These are phyloP conservation scores for Thermothelomyces thermophilus DNA, from an alignment of 2,329 filamentous ascomycete species.

Conservation along the genomic window DNA sequence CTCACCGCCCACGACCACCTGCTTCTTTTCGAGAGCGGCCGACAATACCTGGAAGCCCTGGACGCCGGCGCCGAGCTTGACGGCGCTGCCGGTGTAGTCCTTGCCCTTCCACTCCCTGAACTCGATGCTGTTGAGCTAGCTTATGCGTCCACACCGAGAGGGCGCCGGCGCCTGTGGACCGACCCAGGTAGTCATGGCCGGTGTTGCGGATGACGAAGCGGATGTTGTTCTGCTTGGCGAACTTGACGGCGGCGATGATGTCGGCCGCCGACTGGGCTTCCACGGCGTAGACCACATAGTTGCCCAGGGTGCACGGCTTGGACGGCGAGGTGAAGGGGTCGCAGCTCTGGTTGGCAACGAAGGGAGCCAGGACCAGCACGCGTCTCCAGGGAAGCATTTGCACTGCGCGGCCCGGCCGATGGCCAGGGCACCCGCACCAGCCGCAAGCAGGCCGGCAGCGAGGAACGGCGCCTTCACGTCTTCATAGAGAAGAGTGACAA, in stretches of 20 bases:
- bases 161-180: slow-evolving; percentile 32
- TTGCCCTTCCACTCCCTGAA: slow-evolving; percentile 28
- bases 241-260: slow-evolving; percentile 36
- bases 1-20: slow-evolving; percentile 47
- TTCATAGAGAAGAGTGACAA: slow-evolving; percentile 6
- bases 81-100: slow-evolving; percentile 40
- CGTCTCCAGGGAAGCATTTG: slow-evolving; percentile 42
- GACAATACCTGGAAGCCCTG: slow-evolving; percentile 47
- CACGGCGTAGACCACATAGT: slow-evolving; percentile 38
- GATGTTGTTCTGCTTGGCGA: slow-evolving; percentile 40
- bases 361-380: slow-evolving; percentile 39
- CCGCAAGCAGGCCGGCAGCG: slow-evolving; percentile 16
- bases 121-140: slow-evolving; percentile 30
- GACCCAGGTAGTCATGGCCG: slow-evolving; percentile 42
- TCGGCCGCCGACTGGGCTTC: slow-evolving; percentile 29
- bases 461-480: slow-evolving; percentile 18
- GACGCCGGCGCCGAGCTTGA: slow-evolving; percentile 51
- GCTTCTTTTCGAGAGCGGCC: slow-evolving; percentile 38
- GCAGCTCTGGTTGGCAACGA: slow-evolving; percentile 36
- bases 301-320: slow-evolving; percentile 39
- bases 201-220: slow-evolving; percentile 48
- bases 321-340: slow-evolving; percentile 30
- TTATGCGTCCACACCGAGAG: slow-evolving; percentile 35
- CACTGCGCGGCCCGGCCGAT: slow-evolving; percentile 24
- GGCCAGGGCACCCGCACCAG: slow-evolving; percentile 5